phyloP scores from a whole-genome alignment of 83 land plant species.

The Picea abies region DNA sequence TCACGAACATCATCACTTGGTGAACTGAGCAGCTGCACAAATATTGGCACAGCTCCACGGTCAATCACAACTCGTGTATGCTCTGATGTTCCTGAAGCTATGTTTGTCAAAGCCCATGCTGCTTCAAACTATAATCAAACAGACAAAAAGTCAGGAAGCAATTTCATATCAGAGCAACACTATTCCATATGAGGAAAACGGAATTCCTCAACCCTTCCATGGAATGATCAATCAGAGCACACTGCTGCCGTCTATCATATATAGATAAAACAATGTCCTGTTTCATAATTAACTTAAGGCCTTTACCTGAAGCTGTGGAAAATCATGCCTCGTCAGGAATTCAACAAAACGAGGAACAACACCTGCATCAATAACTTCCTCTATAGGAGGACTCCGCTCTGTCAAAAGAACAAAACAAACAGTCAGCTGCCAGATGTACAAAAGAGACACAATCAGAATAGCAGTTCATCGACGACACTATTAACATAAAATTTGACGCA shows the following conservation, averaged over 20 bases:
- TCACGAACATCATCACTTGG: slow-evolving; percentile 79
- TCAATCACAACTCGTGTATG: slow-evolving; percentile 73
- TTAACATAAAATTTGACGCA: neutral
- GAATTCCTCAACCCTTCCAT: no score
- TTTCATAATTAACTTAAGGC: neutral
- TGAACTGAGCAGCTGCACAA: slow-evolving; percentile 69
- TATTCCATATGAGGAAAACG: no score
- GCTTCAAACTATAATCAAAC: slow-evolving; percentile 62
- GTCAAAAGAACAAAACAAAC: neutral
- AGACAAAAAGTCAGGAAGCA: no score
- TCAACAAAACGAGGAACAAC: slow-evolving; percentile 87
- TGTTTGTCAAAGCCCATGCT: slow-evolving; percentile 84
- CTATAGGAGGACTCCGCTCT: slow-evolving; percentile 82
- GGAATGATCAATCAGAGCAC: no score
- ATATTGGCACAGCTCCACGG: slow-evolving; percentile 76
- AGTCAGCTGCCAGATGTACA: neutral
- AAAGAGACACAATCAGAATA: neutral
- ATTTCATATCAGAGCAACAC: no score
- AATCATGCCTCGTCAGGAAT: slow-evolving; percentile 61
- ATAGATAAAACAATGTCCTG: neutral
- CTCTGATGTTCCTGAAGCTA: slow-evolving; percentile 87
- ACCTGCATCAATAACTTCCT: slow-evolving; percentile 73
- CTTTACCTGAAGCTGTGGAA: slow-evolving; percentile 74
- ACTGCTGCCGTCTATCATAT: no score
- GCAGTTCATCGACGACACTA: no score